Evolutionary conservation across 441 rosid genomes (phyloP), one percentile per base, ranked within the genome.

Genomic region (Syzygium syzygioides): DNA sequence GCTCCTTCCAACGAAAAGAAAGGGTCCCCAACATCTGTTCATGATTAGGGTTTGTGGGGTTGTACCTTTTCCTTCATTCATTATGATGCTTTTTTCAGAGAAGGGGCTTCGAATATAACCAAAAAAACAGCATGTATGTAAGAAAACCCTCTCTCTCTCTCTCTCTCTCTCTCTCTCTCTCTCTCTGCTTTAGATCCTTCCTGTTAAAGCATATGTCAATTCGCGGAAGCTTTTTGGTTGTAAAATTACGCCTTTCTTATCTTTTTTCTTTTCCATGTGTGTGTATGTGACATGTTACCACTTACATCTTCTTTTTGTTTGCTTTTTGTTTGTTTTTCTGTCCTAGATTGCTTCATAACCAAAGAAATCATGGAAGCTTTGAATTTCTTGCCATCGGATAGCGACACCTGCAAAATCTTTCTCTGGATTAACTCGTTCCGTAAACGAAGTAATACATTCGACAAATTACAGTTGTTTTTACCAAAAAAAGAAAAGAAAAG

Each of bases 321-420:
- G 92, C 94, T 93, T 95, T 94, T 92, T 92, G 93, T 91, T 93
- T 93, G 93, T 91, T 93, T 90, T 88, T 90, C 91, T 88, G 89
- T 80, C 90, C 85, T 34, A 80, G 66, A 88, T 88, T 89, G 90
- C 86, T 86, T 87, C 87, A 76, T 60, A 86, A 79, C 92, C 88
- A 86, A 28, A 89, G 89, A 87, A 71, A 79, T 71, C 92, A 89
- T 83, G 59, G 76, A 89, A 37, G 45, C 87, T 90, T 87, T 34
- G 86, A 76, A 88, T 89, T 30, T 90, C 28, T 71, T 76, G 85
- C 71, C 34, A 59, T 87, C 14, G 20, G 86, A 56, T 80, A 64
- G 76, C n/a, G 90, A 89, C 88, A 79, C 87, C 54, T 52, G 88
- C 57, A 85, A 57, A 76, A 45, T 23, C 83, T 76, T 76, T 41